Percentiles rank a stretch among this genome's conserved stretches.
Evolutionary conservation across 805 yeast genomes (phyloP).

Genomic region (Starmerella roubikii): DNA sequence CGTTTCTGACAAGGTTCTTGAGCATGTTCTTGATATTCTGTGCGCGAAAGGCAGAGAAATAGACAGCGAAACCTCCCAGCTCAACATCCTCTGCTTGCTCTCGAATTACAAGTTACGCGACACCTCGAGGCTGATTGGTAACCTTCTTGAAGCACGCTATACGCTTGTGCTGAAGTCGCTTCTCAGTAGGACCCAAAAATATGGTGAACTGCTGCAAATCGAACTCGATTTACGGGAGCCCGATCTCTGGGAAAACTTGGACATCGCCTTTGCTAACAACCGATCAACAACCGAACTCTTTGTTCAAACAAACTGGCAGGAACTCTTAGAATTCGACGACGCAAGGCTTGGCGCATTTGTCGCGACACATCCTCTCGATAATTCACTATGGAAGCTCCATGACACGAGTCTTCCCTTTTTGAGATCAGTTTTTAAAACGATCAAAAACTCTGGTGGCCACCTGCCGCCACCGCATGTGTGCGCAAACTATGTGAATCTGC

Average conservation of each 20-base stretch:
- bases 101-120: conserved; percentile 51
- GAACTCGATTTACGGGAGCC: conserved; percentile 3
- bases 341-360: conserved; percentile 4
- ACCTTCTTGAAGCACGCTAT: conserved; percentile 42
- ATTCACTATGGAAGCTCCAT: background rate
- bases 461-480: conserved; percentile 7
- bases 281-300: background rate
- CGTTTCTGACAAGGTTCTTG: conserved; percentile 36
- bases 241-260: conserved; percentile 6
- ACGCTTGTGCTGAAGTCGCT: conserved; percentile 45
- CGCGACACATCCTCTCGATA: background rate
- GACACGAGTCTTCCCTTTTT: conserved; percentile 1
- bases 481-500: conserved; percentile 7
- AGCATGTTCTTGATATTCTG: conserved; percentile 4
- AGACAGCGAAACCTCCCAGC: conserved; percentile 34
- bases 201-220: conserved; percentile 7
- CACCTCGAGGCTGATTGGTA: conserved; percentile 35
- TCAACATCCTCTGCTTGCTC: conserved; percentile 59
- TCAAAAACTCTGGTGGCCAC: conserved; percentile 3
- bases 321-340: conserved; percentile 2
- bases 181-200: conserved; percentile 27
- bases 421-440: conserved; percentile 1
- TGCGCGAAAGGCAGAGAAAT: conserved; percentile 24
- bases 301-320: conserved; percentile 1
- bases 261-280: conserved; percentile 2